Evolutionary conservation across 495 filamentous ascomycete species (phyloP).

Genomic region (Collariella sp.): DNA sequence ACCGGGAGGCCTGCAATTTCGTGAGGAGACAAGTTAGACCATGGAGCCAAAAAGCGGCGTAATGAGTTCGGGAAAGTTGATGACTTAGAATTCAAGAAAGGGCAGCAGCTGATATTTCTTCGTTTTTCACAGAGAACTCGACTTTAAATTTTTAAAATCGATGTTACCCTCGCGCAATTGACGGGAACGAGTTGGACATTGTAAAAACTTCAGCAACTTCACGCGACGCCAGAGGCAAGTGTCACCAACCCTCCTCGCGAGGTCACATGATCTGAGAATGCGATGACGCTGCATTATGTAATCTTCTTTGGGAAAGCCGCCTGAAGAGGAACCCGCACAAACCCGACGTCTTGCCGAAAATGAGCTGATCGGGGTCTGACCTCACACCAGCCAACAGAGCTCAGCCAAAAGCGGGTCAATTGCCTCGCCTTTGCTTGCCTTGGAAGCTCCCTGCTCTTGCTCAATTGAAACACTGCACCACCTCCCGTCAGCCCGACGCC

Average conservation of each 20-base stretch:
- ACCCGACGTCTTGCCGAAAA: slow-evolving; percentile 20
- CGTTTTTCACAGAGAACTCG: no score
- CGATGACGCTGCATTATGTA: slow-evolving; percentile 3
- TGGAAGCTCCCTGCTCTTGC: background rate
- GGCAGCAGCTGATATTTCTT: no score
- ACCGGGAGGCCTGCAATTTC: no score
- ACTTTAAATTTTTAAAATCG: no score
- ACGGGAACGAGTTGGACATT: no score
- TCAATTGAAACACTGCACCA: slow-evolving; percentile 9
- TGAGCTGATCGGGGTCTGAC: slow-evolving; percentile 23
- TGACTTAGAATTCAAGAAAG: no score
- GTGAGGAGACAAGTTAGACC: no score
- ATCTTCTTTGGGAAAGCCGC: background rate
- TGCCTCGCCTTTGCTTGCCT: slow-evolving; percentile 6
- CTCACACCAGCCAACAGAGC: slow-evolving; percentile 13
- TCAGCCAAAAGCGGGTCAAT: slow-evolving; percentile 12
- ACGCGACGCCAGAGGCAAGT: background rate
- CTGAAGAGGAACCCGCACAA: background rate
- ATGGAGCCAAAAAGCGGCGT: no score
- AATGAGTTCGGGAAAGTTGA: no score
- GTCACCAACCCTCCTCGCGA: slow-evolving; percentile 1
- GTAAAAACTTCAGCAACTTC: no score
- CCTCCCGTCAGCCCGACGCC: slow-evolving; percentile 2
- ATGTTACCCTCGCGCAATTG: no score
- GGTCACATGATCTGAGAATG: slow-evolving; percentile 14